phyloP scores from a whole-genome alignment of 805 yeast genomes.

The Metschnikowia henanensis region DNA sequence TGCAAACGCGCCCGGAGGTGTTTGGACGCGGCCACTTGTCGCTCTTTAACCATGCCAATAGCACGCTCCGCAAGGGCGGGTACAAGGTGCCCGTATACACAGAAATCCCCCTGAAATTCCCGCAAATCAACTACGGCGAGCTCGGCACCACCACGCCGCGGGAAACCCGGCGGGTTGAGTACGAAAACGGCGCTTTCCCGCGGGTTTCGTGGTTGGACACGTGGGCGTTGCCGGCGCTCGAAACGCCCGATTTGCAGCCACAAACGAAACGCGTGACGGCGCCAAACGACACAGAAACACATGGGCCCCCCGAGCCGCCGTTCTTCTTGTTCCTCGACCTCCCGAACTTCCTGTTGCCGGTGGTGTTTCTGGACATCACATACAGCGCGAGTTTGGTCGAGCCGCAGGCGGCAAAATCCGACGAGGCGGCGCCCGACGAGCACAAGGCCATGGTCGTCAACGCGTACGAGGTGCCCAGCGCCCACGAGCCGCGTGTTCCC shows the following conservation, averaged over 20 bases:
- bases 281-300: too few species aligned
- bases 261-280: background rate
- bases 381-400: slow-evolving; percentile 23
- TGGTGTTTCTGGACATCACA: slow-evolving; percentile 62
- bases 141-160: slow-evolving; percentile 29
- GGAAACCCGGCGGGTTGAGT: slow-evolving; percentile 56
- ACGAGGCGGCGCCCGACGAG: slow-evolving; percentile 10
- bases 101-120: background rate
- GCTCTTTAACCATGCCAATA: slow-evolving; percentile 53
- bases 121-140: slow-evolving; percentile 22
- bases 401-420: slow-evolving; percentile 10
- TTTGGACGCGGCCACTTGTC: slow-evolving; percentile 63
- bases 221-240: slow-evolving; percentile 56
- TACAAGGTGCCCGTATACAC: slow-evolving; percentile 44
- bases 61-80: slow-evolving; percentile 68
- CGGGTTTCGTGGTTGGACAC: slow-evolving; percentile 74
- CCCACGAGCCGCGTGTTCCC: slow-evolving; percentile 20
- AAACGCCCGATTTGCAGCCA: too few species aligned
- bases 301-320: background rate
- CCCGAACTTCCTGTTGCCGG: slow-evolving; percentile 68
- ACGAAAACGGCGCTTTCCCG: slow-evolving; percentile 66
- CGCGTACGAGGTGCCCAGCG: slow-evolving; percentile 31
- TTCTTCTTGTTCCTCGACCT: slow-evolving; percentile 42
- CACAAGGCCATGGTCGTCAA: slow-evolving; percentile 37
- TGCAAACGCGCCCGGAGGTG: slow-evolving; percentile 48